Evolutionary conservation across 1,284 basidiomycete genomes (phyloP), one percentile per base, ranked within the genome.

Genomic region (Boletus semigastroideus): DNA sequence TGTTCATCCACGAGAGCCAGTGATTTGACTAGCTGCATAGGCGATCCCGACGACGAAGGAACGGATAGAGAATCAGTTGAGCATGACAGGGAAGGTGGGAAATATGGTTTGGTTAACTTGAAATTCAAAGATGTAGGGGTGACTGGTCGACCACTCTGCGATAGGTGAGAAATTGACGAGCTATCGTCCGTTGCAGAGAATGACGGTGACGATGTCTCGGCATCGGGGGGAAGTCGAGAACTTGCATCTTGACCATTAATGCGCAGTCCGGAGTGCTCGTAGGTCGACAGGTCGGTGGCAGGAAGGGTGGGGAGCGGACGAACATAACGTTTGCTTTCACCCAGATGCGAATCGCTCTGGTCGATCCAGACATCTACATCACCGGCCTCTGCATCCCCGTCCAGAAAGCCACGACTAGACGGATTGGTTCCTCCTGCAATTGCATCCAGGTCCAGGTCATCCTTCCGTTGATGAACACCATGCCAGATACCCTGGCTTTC

Each of bases 401-500:
- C 37, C 22, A 42, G 49, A 19, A 17, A 38, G 14, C 25, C 46
- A 22, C 5, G 22, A 4, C 30, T 41, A 4, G 43, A 33, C 33
- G 43, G 57, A 41, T 22, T 33, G 12, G 17, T 28, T 42, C 39
- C 46, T 12, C 50, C 44, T 37, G 43, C n/a, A 28, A 48, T 43
- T 12, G 27, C 33, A 30, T 59, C 57, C 25, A 49, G 44, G 19
- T 59, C 52, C 8, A 27, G 16, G 11, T 11, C 31, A 34, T 55
- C 63, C 39, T 50, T 36, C 28, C 6, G 20, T 40, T 28, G 39
- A 39, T 58, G 52, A 41, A 66, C 62, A 19, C 61, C 73, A 42
- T 73, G 72, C 88, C 88, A 90, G 41, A 90, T 80, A 14, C 70
- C 77, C 49, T 83, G 77, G 9, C 78, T 77, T 65, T 92, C 89